Evolutionary conservation across 768 basidiomycete genomes (phyloP).

Genomic region (Pholiota microspora): DNA sequence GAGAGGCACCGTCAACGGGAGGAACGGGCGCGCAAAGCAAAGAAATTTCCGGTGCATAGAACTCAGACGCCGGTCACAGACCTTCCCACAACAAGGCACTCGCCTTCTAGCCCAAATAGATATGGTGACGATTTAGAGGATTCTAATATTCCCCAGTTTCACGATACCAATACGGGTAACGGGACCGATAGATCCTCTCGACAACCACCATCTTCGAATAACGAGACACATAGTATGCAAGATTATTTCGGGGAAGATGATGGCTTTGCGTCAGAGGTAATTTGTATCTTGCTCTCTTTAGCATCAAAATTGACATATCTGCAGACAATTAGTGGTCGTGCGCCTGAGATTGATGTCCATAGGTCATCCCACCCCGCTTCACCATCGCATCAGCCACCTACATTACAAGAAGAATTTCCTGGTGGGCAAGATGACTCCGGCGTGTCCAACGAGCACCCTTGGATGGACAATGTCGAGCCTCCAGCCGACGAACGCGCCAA

Average conservation of each 20-base stretch:
- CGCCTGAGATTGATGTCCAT: background rate
- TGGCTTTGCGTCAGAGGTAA: background rate
- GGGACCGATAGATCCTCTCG: background rate
- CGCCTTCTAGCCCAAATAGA: background rate
- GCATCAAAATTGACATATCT: background rate
- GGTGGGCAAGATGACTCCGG: background rate
- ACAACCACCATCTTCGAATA: background rate
- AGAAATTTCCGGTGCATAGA: slow-evolving; percentile 20
- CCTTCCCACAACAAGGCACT: background rate
- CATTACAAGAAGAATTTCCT: background rate
- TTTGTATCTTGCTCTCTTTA: background rate
- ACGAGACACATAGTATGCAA: background rate
- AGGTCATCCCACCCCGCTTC: background rate
- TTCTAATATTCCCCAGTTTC: background rate
- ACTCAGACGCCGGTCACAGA: slow-evolving; percentile 1
- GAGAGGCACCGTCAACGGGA: slow-evolving; percentile 12
- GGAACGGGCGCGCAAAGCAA: slow-evolving; percentile 13
- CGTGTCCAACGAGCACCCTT: background rate
- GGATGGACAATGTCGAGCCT: background rate
- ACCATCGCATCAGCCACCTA: background rate
- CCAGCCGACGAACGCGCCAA: background rate
- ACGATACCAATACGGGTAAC: background rate
- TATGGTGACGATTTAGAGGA: slow-evolving; percentile 1
- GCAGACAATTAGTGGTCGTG: background rate
- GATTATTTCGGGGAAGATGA: slow-evolving; percentile 2